phyloP scores from a whole-genome alignment of 23 red algal genomes.

The Gracilariopsis chorda region DNA sequence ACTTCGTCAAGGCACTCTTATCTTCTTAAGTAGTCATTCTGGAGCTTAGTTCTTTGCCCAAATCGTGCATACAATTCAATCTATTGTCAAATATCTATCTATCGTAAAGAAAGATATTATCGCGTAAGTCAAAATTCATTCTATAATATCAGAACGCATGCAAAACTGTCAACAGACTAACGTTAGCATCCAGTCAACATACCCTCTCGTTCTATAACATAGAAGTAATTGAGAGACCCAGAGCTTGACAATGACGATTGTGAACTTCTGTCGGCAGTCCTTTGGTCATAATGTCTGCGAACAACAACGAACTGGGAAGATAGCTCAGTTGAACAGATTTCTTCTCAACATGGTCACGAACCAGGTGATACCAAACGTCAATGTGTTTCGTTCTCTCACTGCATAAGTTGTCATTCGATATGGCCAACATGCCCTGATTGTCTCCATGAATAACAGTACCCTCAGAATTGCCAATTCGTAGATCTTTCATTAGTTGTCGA shows the following conservation, averaged over 20 bases:
- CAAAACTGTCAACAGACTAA: too few species aligned
- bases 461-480: neutral
- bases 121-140: too few species aligned
- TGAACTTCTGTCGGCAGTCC: neutral
- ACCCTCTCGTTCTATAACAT: neutral
- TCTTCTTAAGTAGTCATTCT: too few species aligned
- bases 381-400: neutral
- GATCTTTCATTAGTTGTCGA: neutral
- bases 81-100: too few species aligned
- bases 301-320: neutral
- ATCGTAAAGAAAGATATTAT: too few species aligned
- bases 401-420: neutral
- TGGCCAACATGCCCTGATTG: neutral
- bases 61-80: too few species aligned
- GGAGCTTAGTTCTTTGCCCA: too few species aligned
- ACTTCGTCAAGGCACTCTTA: too few species aligned
- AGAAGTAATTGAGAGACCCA: neutral
- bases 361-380: neutral
- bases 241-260: neutral
- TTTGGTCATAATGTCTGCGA: constrained; percentile 18
- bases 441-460: neutral
- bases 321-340: neutral
- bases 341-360: constrained; percentile 5
- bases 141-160: too few species aligned
- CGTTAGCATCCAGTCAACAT: too few species aligned